Evolutionary conservation across 1,139 yeast species (phyloP).

Genomic region (Tardiomyces digboiensis): DNA sequence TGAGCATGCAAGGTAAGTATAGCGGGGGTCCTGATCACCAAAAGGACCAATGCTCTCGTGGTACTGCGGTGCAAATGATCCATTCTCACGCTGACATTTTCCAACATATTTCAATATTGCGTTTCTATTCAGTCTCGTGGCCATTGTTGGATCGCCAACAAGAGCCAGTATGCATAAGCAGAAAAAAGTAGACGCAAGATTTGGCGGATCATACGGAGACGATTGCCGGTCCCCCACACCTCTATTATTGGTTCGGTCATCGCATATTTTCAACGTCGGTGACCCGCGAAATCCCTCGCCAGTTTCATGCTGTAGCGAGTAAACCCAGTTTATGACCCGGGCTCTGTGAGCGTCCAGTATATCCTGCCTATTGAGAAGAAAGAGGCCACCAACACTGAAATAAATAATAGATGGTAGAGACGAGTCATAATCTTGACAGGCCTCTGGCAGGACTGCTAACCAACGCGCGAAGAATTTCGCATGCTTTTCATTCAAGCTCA

Average conservation of each 20-base stretch:
- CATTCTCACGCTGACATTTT: slow-evolving; percentile 46
- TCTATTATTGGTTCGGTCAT: background rate
- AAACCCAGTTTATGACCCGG: slow-evolving; percentile 38
- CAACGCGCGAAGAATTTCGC: slow-evolving; percentile 24
- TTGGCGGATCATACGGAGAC: slow-evolving; percentile 44
- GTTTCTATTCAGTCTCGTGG: slow-evolving; percentile 31
- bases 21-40: slow-evolving; percentile 68
- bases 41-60: slow-evolving; percentile 29
- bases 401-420: slow-evolving; percentile 56
- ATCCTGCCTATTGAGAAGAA: slow-evolving; percentile 36
- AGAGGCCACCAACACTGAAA: slow-evolving; percentile 58
- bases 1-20: slow-evolving; percentile 64
- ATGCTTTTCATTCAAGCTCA: slow-evolving; percentile 10
- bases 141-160: slow-evolving; percentile 27
- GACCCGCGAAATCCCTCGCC: slow-evolving; percentile 50
- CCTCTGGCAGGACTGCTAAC: slow-evolving; percentile 26
- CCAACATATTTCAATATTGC: slow-evolving; percentile 42
- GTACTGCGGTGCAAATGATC: slow-evolving; percentile 47
- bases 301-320: slow-evolving; percentile 35
- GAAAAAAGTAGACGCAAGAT: slow-evolving; percentile 60
- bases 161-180: slow-evolving; percentile 32
- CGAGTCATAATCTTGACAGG: slow-evolving; percentile 38
- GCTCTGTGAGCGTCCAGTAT: slow-evolving; percentile 19
- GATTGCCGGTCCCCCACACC: background rate
- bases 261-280: slow-evolving; percentile 29